phyloP scores from a whole-genome alignment of 148 eudicot species.

The Cornus suecica region DNA sequence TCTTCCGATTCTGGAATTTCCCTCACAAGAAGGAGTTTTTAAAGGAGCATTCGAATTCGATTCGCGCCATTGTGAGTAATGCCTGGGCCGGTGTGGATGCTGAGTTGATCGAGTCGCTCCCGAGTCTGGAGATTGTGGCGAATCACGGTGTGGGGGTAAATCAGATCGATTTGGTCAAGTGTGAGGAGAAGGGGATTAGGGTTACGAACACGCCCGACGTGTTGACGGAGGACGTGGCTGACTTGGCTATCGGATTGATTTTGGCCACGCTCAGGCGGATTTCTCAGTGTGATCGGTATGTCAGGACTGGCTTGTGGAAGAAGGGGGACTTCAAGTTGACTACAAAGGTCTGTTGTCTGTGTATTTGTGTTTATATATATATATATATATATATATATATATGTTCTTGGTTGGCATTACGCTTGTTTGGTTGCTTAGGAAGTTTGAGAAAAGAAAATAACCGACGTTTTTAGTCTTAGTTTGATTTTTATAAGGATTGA shows the following conservation, averaged over 20 bases:
- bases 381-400: no score
- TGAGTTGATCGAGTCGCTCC: conserved; percentile 6
- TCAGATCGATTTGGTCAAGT: conserved; percentile 6
- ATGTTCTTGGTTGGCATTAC: not conserved
- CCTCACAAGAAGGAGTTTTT: conserved; percentile 4
- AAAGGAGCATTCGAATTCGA: not conserved
- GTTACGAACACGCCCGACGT: conserved; percentile 76
- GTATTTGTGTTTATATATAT: no score
- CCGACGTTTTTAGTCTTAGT: not conserved
- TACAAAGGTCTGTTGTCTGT: conserved; percentile 47
- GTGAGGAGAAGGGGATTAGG: conserved; percentile 5
- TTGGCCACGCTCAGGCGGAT: conserved; percentile 59
- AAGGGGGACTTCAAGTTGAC: conserved; percentile 69
- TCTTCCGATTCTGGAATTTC: conserved; percentile 31
- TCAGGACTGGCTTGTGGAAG: conserved; percentile 75
- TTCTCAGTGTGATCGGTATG: conserved; percentile 68
- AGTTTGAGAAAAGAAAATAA: not conserved
- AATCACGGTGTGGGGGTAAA: conserved; percentile 10
- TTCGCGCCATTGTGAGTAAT: conserved; percentile 7
- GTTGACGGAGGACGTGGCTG: conserved; percentile 88
- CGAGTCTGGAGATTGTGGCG: conserved; percentile 12
- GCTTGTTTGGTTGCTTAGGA: conserved; percentile 7
- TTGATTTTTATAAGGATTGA: no score
- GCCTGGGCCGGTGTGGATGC: conserved; percentile 4
- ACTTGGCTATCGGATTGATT: conserved; percentile 72